Conservation (phyloP, 2,329 filamentous ascomycete genomes). For the Cercospora brassicicola region DNA sequence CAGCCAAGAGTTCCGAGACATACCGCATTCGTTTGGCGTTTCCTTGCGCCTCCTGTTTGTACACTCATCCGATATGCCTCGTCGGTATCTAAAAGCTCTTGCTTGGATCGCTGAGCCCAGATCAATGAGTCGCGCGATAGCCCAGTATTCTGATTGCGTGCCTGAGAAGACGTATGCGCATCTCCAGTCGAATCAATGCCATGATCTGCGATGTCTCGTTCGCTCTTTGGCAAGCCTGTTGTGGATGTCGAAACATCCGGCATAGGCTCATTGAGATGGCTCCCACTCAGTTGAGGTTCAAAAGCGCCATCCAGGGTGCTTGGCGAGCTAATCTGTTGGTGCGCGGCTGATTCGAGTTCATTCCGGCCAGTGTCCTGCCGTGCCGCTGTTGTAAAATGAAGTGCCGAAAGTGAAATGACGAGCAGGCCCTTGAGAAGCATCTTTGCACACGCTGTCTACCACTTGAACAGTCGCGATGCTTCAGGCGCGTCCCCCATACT, state of each 20-base stretch:
- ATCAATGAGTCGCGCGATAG: not conserved
- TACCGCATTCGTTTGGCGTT: constrained; percentile 7
- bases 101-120: not conserved
- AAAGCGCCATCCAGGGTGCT: not conserved
- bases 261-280: not conserved
- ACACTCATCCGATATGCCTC: constrained; percentile 9
- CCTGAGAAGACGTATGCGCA: not conserved
- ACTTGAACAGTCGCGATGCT: not conserved
- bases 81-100: not conserved
- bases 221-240: not conserved
- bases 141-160: not conserved
- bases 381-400: not conserved
- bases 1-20: not conserved
- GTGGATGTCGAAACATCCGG: not conserved
- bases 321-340: not conserved
- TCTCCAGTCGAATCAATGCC: not conserved
- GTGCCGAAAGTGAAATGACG: not conserved
- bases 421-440: not conserved
- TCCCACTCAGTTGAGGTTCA: not conserved
- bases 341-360: not conserved
- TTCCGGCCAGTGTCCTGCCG: not conserved
- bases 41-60: not conserved
- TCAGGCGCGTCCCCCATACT: not conserved
- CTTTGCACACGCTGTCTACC: not conserved
- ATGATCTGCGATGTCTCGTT: not conserved